phyloP scores from a whole-genome alignment of 2,329 filamentous ascomycete genomes.

The Nigrograna mackinnonii region DNA sequence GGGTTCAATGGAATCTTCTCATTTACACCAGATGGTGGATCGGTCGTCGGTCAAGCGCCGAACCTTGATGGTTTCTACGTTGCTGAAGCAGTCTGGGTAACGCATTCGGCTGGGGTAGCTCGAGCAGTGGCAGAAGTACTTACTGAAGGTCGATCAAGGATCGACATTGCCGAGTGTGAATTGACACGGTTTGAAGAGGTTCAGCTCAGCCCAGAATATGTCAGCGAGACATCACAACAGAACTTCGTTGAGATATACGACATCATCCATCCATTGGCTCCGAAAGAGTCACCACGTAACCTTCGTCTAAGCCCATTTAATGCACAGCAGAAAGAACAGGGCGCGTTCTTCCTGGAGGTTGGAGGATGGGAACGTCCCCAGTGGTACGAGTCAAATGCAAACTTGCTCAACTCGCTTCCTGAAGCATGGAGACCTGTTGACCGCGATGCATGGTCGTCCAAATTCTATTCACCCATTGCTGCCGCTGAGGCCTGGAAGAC shows the following conservation, averaged over 20 bases:
- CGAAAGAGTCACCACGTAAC: constrained; percentile 60
- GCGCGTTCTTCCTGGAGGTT: constrained; percentile 62
- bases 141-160: constrained; percentile 57
- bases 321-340: constrained; percentile 57
- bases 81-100: constrained; percentile 69
- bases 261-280: constrained; percentile 64
- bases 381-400: constrained; percentile 63
- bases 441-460: constrained; percentile 62
- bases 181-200: constrained; percentile 64
- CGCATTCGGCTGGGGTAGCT: constrained; percentile 66
- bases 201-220: constrained; percentile 59
- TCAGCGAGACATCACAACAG: constrained; percentile 62
- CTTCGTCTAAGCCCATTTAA: constrained; percentile 64
- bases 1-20: constrained; percentile 71
- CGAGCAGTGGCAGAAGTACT: constrained; percentile 63
- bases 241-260: constrained; percentile 69
- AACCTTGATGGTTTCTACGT: constrained; percentile 65
- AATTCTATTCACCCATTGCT: constrained; percentile 61
- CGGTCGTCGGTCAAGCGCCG: constrained; percentile 62
- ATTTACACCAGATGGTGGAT: constrained; percentile 66
- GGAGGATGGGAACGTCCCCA: constrained; percentile 66
- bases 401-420: constrained; percentile 56
- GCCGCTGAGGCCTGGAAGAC: constrained; percentile 69
- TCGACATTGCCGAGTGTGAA: constrained; percentile 64
- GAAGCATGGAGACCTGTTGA: constrained; percentile 58